These are phyloP conservation scores for Astragalus membranaceus DNA, from an alignment of 306 rosid genomes.

Conservation along the genomic window DNA sequence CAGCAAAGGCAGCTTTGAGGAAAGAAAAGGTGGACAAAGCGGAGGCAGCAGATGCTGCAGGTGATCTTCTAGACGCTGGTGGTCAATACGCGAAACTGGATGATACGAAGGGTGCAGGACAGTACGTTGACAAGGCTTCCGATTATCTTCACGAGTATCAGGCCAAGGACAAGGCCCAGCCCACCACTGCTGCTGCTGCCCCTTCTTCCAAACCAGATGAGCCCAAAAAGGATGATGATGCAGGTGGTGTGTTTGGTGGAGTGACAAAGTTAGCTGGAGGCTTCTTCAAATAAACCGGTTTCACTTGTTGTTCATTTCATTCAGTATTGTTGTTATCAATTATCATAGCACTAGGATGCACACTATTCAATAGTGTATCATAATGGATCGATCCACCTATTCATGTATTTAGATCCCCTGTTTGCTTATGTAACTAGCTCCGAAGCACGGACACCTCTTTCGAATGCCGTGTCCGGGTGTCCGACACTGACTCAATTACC, in stretches of 20 bases:
- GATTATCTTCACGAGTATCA: constrained; percentile 33
- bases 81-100: constrained; percentile 33
- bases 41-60: constrained; percentile 45
- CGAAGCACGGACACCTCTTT: too few species aligned
- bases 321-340: not conserved
- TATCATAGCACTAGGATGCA: too few species aligned
- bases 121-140: constrained; percentile 37
- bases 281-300: not conserved
- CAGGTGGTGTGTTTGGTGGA: not conserved
- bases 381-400: not conserved
- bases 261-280: not conserved
- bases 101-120: constrained; percentile 32
- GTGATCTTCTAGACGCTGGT: constrained; percentile 40
- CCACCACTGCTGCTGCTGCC: not conserved
- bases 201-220: constrained; percentile 5
- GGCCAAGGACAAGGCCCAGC: not conserved
- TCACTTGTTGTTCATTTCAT: not conserved
- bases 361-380: not conserved
- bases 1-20: constrained; percentile 18
- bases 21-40: constrained; percentile 34
- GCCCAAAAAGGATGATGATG: not conserved
- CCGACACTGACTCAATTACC: too few species aligned
- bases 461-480: too few species aligned
- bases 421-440: not conserved
- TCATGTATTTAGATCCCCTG: not conserved